A percentile compares a stretch with the other conserved stretches of the same genome.
These are phyloP conservation scores for Dichotomocladium elegans DNA, from an alignment of 371 early-diverging fungal species.

Conservation along the genomic window DNA sequence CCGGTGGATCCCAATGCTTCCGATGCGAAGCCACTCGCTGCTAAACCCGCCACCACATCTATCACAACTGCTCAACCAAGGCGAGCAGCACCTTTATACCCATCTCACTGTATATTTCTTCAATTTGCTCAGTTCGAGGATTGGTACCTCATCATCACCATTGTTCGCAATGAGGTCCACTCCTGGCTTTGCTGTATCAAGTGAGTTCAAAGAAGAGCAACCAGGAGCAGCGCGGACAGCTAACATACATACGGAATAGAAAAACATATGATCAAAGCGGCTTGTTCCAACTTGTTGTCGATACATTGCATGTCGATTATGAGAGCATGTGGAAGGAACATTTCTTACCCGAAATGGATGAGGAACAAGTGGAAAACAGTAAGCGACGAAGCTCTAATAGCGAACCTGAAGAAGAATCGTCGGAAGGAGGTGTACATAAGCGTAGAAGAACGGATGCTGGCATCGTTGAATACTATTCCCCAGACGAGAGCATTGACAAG, in stretches of 20 bases:
- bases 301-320: slow-evolving; percentile 33
- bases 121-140: slow-evolving; percentile 49
- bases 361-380: not conserved
- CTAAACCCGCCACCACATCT: not conserved
- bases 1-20: slow-evolving; percentile 1
- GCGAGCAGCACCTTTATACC: slow-evolving; percentile 16
- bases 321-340: slow-evolving; percentile 36
- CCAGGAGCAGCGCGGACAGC: not conserved
- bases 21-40: not conserved
- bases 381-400: slow-evolving; percentile 5
- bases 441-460: not conserved
- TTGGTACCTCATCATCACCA: slow-evolving; percentile 43
- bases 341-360: slow-evolving; percentile 11
- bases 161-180: slow-evolving; percentile 38
- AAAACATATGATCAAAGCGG: slow-evolving; percentile 34
- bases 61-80: not conserved
- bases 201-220: slow-evolving; percentile 12
- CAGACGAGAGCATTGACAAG: slow-evolving; percentile 21
- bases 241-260: slow-evolving; percentile 6
- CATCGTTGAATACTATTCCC: not conserved
- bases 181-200: slow-evolving; percentile 43
- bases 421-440: not conserved
- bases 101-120: slow-evolving; percentile 45
- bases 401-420: not conserved
- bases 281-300: slow-evolving; percentile 30